Conservation (phyloP, 306 rosid genomes). For the Herpetospermum pedunculosum region DNA sequence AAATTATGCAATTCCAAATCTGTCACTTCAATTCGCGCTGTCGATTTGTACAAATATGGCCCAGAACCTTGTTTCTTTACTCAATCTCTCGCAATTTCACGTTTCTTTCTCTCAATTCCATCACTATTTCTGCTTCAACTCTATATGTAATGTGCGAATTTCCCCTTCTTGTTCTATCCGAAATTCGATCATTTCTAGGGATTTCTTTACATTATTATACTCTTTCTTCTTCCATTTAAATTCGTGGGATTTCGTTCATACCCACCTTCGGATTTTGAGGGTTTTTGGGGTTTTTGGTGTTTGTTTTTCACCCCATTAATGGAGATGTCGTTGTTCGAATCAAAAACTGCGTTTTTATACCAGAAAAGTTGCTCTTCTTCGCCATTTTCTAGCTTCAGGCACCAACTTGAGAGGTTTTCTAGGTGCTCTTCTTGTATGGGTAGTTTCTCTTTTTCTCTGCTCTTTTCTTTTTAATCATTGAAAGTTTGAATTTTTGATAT, state of each 20-base stretch:
- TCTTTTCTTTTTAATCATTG: too few relatives aligned
- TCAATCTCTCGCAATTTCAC: background rate
- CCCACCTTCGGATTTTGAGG: background rate
- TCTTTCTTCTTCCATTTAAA: background rate
- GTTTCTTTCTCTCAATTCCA: background rate
- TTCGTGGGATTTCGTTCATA: background rate
- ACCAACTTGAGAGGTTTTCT: conserved; percentile 23
- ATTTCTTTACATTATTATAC: background rate
- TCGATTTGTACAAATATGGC: background rate
- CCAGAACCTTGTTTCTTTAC: background rate
- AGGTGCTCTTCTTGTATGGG: conserved; percentile 45
- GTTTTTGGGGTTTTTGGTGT: conserved; percentile 10
- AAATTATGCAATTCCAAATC: background rate
- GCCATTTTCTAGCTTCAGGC: conserved; percentile 23
- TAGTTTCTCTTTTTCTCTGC: background rate
- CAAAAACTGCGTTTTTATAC: conserved; percentile 31
- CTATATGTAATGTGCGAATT: background rate
- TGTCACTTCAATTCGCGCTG: background rate
- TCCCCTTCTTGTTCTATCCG: background rate
- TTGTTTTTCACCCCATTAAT: conserved; percentile 21
- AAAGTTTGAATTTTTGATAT: background rate
- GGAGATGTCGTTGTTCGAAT: conserved; percentile 46
- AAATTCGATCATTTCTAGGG: conserved; percentile 6
- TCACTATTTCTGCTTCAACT: background rate
- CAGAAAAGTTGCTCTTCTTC: conserved; percentile 25